These are phyloP conservation scores for Colletotrichum shisoi DNA, from an alignment of 2,329 filamentous ascomycete genomes.

Conservation along the genomic window DNA sequence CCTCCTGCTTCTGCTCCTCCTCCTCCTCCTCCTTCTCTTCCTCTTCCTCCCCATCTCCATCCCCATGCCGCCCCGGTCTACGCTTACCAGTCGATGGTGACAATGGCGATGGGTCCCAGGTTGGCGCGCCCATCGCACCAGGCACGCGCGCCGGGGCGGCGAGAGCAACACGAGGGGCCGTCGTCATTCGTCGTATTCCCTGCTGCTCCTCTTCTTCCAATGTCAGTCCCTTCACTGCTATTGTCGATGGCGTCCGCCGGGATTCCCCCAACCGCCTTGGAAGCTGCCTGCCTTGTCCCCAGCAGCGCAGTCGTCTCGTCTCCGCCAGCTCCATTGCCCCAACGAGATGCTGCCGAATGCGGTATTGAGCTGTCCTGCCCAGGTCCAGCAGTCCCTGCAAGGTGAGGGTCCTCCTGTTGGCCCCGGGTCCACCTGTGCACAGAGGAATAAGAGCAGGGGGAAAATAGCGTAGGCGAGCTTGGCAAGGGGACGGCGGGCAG, in stretches of 20 bases:
- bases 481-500: conserved; percentile 16
- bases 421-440: conserved; percentile 24
- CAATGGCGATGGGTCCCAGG: conserved; percentile 27
- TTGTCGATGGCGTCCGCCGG: conserved; percentile 24
- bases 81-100: conserved; percentile 23
- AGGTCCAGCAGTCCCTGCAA: conserved; percentile 21
- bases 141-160: conserved; percentile 11
- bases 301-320: conserved; percentile 5
- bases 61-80: conserved; percentile 15
- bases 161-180: not conserved
- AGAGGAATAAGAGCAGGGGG: conserved; percentile 14
- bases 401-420: conserved; percentile 20
- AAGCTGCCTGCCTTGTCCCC: conserved; percentile 14
- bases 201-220: not conserved
- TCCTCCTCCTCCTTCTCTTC: too few species aligned
- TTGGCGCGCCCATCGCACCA: conserved; percentile 22
- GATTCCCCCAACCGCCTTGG: conserved; percentile 18
- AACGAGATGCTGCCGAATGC: conserved; percentile 28
- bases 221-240: not conserved
- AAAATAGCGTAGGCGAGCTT: not conserved
- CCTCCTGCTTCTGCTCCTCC: not conserved
- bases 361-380: conserved; percentile 32
- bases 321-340: conserved; percentile 17
- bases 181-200: conserved; percentile 9
- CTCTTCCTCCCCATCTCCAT: too few species aligned